Evolutionary conservation across 352 stramenopile species (phyloP).

Genomic region (Pythium phragmitis): DNA sequence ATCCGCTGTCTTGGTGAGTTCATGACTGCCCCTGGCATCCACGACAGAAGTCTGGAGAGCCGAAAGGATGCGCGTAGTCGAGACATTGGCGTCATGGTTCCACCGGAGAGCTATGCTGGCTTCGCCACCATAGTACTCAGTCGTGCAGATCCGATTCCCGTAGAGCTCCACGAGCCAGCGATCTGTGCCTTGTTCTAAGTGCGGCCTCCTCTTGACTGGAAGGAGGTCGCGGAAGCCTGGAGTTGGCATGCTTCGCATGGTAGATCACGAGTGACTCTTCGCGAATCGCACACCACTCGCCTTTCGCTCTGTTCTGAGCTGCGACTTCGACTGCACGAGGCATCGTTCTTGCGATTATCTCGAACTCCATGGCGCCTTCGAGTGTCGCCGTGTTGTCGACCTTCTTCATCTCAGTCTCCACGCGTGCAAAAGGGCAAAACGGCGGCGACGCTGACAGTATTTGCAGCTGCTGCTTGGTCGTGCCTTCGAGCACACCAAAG

Average conservation of each 20-base stretch:
- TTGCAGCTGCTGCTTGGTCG: conserved; percentile 2
- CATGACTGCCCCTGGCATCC: too few species aligned
- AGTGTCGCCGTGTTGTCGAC: neutral
- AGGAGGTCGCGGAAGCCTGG: neutral
- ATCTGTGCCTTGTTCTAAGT: neutral
- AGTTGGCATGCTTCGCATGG: neutral
- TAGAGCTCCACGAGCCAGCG: conserved; percentile 7
- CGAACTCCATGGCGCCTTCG: neutral
- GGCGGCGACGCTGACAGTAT: neutral
- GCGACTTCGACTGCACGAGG: neutral
- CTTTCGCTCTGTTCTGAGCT: neutral
- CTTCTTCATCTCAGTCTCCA: neutral
- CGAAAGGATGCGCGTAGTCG: neutral
- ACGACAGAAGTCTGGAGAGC: neutral
- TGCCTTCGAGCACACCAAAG: conserved; percentile 1
- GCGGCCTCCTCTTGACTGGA: neutral
- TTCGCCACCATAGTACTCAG: conserved; percentile 9
- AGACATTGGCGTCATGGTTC: conserved; percentile 1
- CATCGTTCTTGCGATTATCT: neutral
- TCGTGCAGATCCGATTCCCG: conserved; percentile 8
- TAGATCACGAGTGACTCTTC: conserved; percentile 1
- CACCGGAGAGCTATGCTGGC: neutral
- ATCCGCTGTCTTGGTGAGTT: neutral
- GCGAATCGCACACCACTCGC: neutral
- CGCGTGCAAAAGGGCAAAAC: neutral